Conservation (phyloP, 805 yeast genomes). For the Wickerhamomyces xylosicus region DNA sequence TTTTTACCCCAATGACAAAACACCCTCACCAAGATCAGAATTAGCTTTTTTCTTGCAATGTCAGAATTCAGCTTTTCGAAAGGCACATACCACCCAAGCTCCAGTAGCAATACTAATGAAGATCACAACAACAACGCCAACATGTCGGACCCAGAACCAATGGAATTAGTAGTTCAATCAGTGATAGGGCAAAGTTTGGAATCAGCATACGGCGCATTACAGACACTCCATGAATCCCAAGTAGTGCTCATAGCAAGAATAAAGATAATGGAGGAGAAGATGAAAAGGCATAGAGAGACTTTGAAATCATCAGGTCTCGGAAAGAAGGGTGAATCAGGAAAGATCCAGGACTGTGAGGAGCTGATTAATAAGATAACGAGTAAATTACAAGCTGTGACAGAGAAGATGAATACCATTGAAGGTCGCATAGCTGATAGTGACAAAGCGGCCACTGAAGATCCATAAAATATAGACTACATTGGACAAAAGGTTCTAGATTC, state of each 20-base stretch:
- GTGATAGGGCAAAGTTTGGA: conserved; percentile 46
- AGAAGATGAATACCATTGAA: conserved; percentile 27
- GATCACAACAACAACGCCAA: conserved; percentile 1
- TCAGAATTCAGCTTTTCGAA: neutral
- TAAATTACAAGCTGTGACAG: conserved; percentile 15
- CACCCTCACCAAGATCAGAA: too few species aligned
- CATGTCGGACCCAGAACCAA: conserved; percentile 29
- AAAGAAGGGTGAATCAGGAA: conserved; percentile 10
- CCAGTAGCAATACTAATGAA: neutral
- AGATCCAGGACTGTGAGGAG: neutral
- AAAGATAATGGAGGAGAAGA: conserved; percentile 28
- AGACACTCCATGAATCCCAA: conserved; percentile 47
- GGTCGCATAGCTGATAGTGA: neutral
- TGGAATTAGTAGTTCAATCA: conserved; percentile 49
- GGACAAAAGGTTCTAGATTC: too few species aligned
- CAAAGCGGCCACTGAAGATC: too few species aligned
- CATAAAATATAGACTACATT: too few species aligned
- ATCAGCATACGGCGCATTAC: conserved; percentile 36
- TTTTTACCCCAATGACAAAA: too few species aligned
- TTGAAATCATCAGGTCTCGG: conserved; percentile 11
- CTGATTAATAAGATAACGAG: conserved; percentile 10
- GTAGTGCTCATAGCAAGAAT: conserved; percentile 39
- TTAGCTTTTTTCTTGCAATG: too few species aligned
- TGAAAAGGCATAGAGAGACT: conserved; percentile 16
- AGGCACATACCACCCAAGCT: neutral